Conservation (phyloP, 441 rosid genomes). For the Adansonia madagascariensis region DNA sequence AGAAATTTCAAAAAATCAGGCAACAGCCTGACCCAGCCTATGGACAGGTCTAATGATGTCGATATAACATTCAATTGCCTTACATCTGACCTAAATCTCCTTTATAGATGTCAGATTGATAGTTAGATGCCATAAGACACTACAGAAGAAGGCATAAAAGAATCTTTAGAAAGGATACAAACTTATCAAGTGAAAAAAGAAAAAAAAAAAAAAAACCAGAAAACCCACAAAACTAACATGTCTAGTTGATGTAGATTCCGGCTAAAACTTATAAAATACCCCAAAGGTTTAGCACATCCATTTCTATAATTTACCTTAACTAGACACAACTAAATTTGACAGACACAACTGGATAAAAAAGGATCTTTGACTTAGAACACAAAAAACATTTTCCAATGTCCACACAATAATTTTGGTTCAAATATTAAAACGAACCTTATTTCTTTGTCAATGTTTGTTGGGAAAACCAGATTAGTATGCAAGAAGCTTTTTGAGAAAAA, state of each 20-base stretch:
- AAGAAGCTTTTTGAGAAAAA: not conserved
- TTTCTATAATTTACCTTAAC: not conserved
- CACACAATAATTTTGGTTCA: not conserved
- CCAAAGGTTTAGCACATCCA: not conserved
- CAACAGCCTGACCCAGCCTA: no score
- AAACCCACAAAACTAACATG: not conserved
- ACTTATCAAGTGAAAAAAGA: not conserved
- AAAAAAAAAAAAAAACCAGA: no score
- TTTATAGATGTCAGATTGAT: not conserved
- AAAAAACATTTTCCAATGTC: not conserved
- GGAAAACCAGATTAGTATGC: no score
- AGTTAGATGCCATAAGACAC: not conserved
- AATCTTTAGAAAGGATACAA: not conserved
- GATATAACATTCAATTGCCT: not conserved
- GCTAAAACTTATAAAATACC: not conserved
- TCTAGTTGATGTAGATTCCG: not conserved
- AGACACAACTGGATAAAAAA: not conserved
- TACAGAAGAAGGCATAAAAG: not conserved
- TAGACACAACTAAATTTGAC: not conserved
- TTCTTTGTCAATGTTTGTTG: not conserved
- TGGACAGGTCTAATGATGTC: no score
- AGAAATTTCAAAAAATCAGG: no score
- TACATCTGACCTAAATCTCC: not conserved
- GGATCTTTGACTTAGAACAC: not conserved
- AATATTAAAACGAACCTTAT: not conserved